A percentile compares a stretch with the other conserved stretches of the same genome.
Conservation (phyloP, 2,329 filamentous ascomycete species). For the Tolypocladium tundrense region DNA sequence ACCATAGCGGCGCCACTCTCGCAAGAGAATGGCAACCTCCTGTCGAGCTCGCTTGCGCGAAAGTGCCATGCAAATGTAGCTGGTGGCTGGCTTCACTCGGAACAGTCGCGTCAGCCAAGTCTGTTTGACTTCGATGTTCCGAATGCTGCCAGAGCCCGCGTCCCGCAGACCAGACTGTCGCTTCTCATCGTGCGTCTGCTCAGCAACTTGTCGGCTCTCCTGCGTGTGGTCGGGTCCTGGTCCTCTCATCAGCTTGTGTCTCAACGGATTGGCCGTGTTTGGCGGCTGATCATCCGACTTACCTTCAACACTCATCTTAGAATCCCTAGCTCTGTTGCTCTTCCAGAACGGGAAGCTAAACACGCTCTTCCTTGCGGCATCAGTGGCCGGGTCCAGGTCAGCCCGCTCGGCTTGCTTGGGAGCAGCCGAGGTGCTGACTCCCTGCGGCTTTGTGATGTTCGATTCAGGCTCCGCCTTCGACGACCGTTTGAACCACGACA, state of each 20-base stretch:
- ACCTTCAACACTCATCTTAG: constrained; percentile 35
- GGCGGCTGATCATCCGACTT: constrained; percentile 5
- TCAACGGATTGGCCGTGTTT: background rate
- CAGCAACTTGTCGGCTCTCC: background rate
- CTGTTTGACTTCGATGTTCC: constrained; percentile 57
- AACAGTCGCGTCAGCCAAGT: constrained; percentile 88
- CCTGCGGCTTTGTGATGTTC: background rate
- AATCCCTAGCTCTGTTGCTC: constrained; percentile 31
- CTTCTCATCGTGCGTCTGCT: background rate
- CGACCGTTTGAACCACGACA: constrained; percentile 40
- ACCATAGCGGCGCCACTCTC: constrained; percentile 75
- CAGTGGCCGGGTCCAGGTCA: constrained; percentile 11
- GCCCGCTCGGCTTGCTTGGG: constrained; percentile 7
- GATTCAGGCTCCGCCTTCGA: constrained; percentile 24
- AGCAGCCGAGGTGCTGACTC: constrained; percentile 1
- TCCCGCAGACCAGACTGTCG: constrained; percentile 20
- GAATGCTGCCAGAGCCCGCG: constrained; percentile 27
- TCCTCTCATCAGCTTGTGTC: background rate
- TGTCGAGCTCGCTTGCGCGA: constrained; percentile 60
- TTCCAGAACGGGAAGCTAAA: constrained; percentile 49
- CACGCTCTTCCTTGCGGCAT: constrained; percentile 36
- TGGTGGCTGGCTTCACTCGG: constrained; percentile 73
- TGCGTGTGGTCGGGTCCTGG: background rate
- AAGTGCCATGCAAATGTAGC: constrained; percentile 64
- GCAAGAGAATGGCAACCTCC: constrained; percentile 64